Conservation (phyloP, 805 yeast species). For the Grigorovia jiainica region DNA sequence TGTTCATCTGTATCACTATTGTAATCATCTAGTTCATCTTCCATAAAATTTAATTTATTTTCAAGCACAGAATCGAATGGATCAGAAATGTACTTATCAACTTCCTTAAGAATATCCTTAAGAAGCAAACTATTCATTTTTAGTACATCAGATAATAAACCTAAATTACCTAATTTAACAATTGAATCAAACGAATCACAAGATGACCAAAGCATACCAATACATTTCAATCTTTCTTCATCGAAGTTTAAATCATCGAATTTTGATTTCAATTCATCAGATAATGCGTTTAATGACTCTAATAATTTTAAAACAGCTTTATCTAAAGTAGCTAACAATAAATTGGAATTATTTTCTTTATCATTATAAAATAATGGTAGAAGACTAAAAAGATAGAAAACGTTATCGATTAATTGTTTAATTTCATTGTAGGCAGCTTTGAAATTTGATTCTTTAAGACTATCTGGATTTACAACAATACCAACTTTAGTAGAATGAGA, state of each 20-base stretch:
- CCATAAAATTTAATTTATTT: constrained; percentile 32
- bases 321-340: constrained; percentile 15
- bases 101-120: constrained; percentile 57
- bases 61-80: constrained; percentile 32
- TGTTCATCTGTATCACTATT: constrained; percentile 27
- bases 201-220: constrained; percentile 65
- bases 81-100: constrained; percentile 58
- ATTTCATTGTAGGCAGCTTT: constrained; percentile 22
- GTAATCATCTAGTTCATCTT: constrained; percentile 12
- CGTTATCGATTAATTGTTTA: constrained; percentile 17
- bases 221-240: constrained; percentile 42
- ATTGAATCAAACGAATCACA: constrained; percentile 42
- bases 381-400: constrained; percentile 19
- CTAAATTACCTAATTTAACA: constrained; percentile 42
- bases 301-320: constrained; percentile 13
- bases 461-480: constrained; percentile 21
- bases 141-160: constrained; percentile 40
- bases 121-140: too few relatives aligned
- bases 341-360: constrained; percentile 11
- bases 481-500: constrained; percentile 70
- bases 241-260: constrained; percentile 18
- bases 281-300: constrained; percentile 14
- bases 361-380: constrained; percentile 24
- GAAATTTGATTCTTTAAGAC: constrained; percentile 14
- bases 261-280: constrained; percentile 15